Evolutionary conservation across 2,329 filamentous ascomycete genomes (phyloP).

Genomic region (Plenodomus biglobosus): DNA sequence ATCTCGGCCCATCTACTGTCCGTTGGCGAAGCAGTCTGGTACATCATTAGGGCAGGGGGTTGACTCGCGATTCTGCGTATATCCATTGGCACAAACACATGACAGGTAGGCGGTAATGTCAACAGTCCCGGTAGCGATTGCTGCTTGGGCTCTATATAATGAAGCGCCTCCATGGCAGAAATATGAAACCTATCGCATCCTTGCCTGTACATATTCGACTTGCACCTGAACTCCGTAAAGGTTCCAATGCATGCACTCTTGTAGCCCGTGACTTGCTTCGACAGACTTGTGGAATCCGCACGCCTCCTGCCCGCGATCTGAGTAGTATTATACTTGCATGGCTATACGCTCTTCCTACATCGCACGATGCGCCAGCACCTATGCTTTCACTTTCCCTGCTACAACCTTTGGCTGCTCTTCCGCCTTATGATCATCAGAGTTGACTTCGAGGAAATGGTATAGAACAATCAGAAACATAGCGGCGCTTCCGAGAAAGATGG

Average conservation of each 20-base stretch:
- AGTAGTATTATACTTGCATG: too few species aligned
- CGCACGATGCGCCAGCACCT: background rate
- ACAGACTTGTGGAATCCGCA: too few species aligned
- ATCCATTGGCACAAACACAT: slow-evolving; percentile 1
- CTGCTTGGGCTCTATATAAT: background rate
- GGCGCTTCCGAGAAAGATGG: slow-evolving; percentile 86
- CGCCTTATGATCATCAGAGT: slow-evolving; percentile 61
- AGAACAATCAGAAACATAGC: slow-evolving; percentile 91
- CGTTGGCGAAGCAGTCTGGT: background rate
- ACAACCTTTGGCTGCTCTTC: slow-evolving; percentile 32
- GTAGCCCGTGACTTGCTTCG: background rate
- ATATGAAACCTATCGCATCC: background rate
- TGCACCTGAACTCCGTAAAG: slow-evolving; percentile 10
- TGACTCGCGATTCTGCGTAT: slow-evolving; percentile 10
- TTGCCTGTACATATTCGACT: background rate
- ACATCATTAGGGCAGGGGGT: background rate
- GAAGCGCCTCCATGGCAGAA: background rate
- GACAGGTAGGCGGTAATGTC: background rate
- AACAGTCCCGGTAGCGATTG: background rate
- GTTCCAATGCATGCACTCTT: background rate
- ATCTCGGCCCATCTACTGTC: too few species aligned
- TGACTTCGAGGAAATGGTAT: slow-evolving; percentile 96
- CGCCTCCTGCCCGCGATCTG: too few species aligned
- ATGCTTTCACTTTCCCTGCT: slow-evolving; percentile 33
- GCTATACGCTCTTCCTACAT: background rate